Conservation (phyloP, 768 basidiomycete species). For the Pleurotus giganteus region DNA sequence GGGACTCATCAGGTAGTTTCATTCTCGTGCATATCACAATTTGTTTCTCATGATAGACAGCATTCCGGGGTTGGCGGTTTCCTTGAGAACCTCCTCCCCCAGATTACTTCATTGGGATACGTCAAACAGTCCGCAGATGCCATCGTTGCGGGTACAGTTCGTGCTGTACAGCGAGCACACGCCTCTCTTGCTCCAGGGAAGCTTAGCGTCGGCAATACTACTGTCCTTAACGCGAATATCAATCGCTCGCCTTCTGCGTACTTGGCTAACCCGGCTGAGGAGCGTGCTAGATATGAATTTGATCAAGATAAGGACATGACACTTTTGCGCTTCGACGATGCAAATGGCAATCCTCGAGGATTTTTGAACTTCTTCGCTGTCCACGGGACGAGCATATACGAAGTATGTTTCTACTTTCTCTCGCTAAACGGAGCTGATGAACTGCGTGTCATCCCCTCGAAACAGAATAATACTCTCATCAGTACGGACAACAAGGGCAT, state of each 20-base stretch:
- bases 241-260: slow-evolving; percentile 80
- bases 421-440: background rate
- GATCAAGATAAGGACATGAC: slow-evolving; percentile 78
- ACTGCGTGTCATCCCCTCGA: slow-evolving; percentile 5
- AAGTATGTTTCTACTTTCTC: slow-evolving; percentile 36
- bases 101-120: slow-evolving; percentile 72
- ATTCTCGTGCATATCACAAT: background rate
- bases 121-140: slow-evolving; percentile 71
- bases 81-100: slow-evolving; percentile 74
- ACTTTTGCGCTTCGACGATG: slow-evolving; percentile 63
- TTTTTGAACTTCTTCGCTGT: slow-evolving; percentile 76
- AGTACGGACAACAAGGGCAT: slow-evolving; percentile 85
- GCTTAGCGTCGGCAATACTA: slow-evolving; percentile 67
- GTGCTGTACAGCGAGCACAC: slow-evolving; percentile 69
- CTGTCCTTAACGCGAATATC: slow-evolving; percentile 63
- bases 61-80: slow-evolving; percentile 81
- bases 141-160: slow-evolving; percentile 67
- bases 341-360: slow-evolving; percentile 55
- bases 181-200: slow-evolving; percentile 55
- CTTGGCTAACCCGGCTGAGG: slow-evolving; percentile 68
- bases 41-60: slow-evolving; percentile 22
- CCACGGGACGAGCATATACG: slow-evolving; percentile 78
- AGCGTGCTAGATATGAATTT: slow-evolving; percentile 62
- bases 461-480: slow-evolving; percentile 78
- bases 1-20: slow-evolving; percentile 49